These are phyloP conservation scores for Chaetomium fimeti DNA, from an alignment of 495 filamentous ascomycete species.

Conservation along the genomic window DNA sequence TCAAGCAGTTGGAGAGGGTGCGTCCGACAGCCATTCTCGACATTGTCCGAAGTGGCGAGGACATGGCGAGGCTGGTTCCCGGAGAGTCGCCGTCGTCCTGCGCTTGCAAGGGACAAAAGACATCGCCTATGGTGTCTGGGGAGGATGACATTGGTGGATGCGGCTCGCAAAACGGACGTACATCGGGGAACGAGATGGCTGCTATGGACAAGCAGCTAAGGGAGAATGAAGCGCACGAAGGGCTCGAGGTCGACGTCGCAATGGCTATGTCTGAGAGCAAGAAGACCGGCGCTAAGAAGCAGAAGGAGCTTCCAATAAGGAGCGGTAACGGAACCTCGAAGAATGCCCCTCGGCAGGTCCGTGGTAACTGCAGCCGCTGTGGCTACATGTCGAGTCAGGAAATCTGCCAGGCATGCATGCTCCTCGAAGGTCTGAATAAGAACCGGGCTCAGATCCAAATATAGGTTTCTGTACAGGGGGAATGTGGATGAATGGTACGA, in stretches of 20 bases:
- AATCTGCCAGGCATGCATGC: slow-evolving; percentile 90
- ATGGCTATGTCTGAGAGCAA: slow-evolving; percentile 32
- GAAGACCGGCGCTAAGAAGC: slow-evolving; percentile 14
- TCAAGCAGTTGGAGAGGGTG: slow-evolving; percentile 92
- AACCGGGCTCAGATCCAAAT: slow-evolving; percentile 78
- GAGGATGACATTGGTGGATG: slow-evolving; percentile 71
- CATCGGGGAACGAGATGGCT: slow-evolving; percentile 83
- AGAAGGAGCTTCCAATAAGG: slow-evolving; percentile 26
- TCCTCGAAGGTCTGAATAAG: slow-evolving; percentile 90
- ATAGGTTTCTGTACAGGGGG: slow-evolving; percentile 30
- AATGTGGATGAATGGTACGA: slow-evolving; percentile 1
- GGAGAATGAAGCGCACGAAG: slow-evolving; percentile 63
- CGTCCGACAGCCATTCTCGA: slow-evolving; percentile 92
- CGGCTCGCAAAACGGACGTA: slow-evolving; percentile 68
- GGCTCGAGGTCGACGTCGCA: slow-evolving; percentile 70
- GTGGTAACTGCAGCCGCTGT: slow-evolving; percentile 81
- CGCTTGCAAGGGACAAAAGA: slow-evolving; percentile 41
- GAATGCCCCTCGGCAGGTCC: slow-evolving; percentile 56
- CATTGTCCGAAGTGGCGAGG: slow-evolving; percentile 90
- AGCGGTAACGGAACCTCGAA: slow-evolving; percentile 27
- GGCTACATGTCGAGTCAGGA: slow-evolving; percentile 94
- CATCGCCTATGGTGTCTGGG: slow-evolving; percentile 42
- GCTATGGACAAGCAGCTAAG: slow-evolving; percentile 79
- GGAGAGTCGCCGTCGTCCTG: slow-evolving; percentile 44
- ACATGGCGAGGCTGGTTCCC: slow-evolving; percentile 88